Evolutionary conservation across 1,139 yeast genomes (phyloP).

Genomic region (Magnusiomyces tetraspermus): DNA sequence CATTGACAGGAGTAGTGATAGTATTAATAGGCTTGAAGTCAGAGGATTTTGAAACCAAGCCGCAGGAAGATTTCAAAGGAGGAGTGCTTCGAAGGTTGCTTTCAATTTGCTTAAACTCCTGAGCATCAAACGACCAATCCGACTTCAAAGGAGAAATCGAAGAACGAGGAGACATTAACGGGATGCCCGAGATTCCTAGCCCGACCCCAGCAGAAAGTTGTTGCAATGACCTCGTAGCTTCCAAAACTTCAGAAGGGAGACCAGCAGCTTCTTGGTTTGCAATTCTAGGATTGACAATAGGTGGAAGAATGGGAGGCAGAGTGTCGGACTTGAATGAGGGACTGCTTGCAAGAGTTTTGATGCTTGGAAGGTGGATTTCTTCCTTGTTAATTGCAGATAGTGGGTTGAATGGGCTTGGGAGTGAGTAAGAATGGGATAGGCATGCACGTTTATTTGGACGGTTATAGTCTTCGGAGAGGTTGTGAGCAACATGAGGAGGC

Average conservation of each 20-base stretch:
- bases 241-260: slow-evolving; percentile 31
- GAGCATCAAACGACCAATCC: neutral
- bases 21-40: too few species aligned
- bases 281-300: neutral
- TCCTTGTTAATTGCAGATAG: neutral
- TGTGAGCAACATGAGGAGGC: neutral
- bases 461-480: neutral
- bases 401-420: neutral
- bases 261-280: neutral
- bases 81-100: slow-evolving; percentile 1
- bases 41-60: too few species aligned
- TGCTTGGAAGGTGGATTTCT: neutral
- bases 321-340: neutral
- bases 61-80: too few species aligned
- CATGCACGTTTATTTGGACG: neutral
- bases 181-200: neutral
- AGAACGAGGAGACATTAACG: neutral
- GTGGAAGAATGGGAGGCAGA: neutral
- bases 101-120: neutral
- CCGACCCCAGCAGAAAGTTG: slow-evolving; percentile 32
- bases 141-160: neutral
- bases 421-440: neutral
- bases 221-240: slow-evolving; percentile 36
- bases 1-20: neutral
- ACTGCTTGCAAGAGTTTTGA: neutral